These are phyloP conservation scores for Backusella australiensis DNA, from an alignment of 192 early-diverging fungal species.

Conservation along the genomic window DNA sequence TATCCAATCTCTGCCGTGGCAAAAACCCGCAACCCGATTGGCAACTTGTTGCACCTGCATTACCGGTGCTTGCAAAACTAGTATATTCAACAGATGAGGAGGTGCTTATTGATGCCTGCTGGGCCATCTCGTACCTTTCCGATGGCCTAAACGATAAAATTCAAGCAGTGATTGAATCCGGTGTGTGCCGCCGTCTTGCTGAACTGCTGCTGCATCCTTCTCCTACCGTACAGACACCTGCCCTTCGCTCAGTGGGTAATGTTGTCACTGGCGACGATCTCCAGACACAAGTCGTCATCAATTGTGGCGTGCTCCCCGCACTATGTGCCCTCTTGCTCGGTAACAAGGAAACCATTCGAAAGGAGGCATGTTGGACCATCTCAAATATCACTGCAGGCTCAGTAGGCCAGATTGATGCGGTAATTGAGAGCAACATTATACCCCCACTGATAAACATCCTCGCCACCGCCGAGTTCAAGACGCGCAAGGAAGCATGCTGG, in stretches of 20 bases:
- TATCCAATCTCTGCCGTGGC: constrained; percentile 98
- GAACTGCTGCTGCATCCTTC: constrained; percentile 89
- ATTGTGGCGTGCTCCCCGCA: constrained; percentile 81
- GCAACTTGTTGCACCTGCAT: constrained; percentile 72
- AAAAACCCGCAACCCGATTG: constrained; percentile 96
- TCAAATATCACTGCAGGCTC: constrained; percentile 99
- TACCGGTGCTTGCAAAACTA: constrained; percentile 88
- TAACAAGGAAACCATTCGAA: constrained; percentile 93
- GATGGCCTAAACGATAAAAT: constrained; percentile 98
- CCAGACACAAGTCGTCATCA: constrained; percentile 95
- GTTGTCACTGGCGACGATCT: constrained; percentile 98
- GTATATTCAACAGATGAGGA: constrained; percentile 92
- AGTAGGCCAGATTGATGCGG: constrained; percentile 87
- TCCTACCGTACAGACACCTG: constrained; percentile 92
- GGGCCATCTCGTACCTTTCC: constrained; percentile 99
- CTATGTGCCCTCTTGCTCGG: constrained; percentile 81
- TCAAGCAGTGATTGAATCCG: constrained; percentile 94
- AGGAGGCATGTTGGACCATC: constrained; percentile 99
- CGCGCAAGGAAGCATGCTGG: constrained; percentile 99
- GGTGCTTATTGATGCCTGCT: constrained; percentile 97
- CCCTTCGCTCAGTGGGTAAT: constrained; percentile 96
- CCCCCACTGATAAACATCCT: constrained; percentile 89
- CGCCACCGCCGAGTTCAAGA: constrained; percentile 91
- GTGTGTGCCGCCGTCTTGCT: constrained; percentile 90
- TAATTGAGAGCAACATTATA: constrained; percentile 94